Evolutionary conservation across 179 eudicot species (phyloP).

Genomic region (Camellia oleifera): DNA sequence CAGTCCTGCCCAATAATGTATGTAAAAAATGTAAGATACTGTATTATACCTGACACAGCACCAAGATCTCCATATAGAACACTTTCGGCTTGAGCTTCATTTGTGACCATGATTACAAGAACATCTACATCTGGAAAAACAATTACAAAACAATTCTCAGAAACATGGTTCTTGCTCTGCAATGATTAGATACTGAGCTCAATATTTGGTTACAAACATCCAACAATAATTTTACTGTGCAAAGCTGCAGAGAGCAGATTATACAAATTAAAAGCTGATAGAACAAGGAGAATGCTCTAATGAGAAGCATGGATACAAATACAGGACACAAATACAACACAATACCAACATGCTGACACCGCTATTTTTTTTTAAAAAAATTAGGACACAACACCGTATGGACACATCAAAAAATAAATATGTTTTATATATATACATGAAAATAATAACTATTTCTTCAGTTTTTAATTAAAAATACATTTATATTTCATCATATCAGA

Average conservation of each 20-base stretch:
- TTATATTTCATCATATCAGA: too few relatives aligned
- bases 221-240: neutral
- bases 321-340: too few relatives aligned
- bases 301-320: neutral
- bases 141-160: neutral
- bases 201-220: neutral
- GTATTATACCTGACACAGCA: constrained; percentile 72
- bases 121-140: constrained; percentile 74
- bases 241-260: neutral
- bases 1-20: constrained; percentile 10
- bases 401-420: too few relatives aligned
- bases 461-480: too few relatives aligned
- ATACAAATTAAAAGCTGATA: constrained; percentile 8
- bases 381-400: too few relatives aligned
- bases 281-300: neutral
- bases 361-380: too few relatives aligned
- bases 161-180: neutral
- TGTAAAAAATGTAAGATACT: neutral
- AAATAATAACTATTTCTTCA: too few relatives aligned
- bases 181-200: neutral
- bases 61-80: constrained; percentile 86
- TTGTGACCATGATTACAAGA: constrained; percentile 94
- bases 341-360: too few relatives aligned
- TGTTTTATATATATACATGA: too few relatives aligned
- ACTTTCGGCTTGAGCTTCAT: constrained; percentile 97